phyloP scores from a whole-genome alignment of 208 protist species.

The Leishmania guyanensis region DNA sequence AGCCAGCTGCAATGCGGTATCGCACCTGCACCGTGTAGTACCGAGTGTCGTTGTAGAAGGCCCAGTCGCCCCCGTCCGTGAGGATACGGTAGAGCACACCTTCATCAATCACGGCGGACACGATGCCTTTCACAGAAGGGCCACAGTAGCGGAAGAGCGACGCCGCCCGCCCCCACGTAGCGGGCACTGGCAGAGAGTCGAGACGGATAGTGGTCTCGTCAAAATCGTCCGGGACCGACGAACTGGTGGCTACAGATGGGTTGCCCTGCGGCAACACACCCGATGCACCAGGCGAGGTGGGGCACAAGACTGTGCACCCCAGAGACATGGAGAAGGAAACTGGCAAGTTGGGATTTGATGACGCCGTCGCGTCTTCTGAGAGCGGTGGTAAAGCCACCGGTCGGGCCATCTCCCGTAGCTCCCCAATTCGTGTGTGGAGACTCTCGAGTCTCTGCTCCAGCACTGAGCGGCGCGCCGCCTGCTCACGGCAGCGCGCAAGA shows the following conservation, averaged over 20 bases:
- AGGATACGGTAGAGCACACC: conserved; percentile 68
- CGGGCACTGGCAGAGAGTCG: conserved; percentile 11
- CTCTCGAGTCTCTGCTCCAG: conserved; percentile 2
- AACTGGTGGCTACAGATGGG: background rate
- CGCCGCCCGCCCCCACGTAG: conserved; percentile 19
- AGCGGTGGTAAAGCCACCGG: background rate
- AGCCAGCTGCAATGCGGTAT: conserved; percentile 41
- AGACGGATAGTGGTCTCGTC: conserved; percentile 18
- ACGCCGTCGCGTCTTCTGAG: background rate
- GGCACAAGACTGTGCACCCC: background rate
- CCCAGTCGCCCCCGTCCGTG: conserved; percentile 53
- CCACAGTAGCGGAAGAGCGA: conserved; percentile 32
- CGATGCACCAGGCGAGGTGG: background rate
- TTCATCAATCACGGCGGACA: conserved; percentile 48
- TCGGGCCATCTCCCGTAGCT: background rate
- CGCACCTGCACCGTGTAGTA: conserved; percentile 54
- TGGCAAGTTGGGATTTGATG: background rate
- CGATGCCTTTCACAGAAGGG: conserved; percentile 33
- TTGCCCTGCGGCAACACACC: too few species aligned
- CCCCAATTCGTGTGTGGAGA: background rate
- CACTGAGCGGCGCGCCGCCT: conserved; percentile 15
- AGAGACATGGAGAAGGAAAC: background rate
- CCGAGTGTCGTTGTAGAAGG: conserved; percentile 38
- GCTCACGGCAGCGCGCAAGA: background rate
- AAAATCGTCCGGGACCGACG: conserved; percentile 10